A percentile compares a stretch with the other conserved stretches of the same genome.
phyloP scores from a whole-genome alignment of 2,329 filamentous ascomycete species.

The Pestalotiopsis sp. region DNA sequence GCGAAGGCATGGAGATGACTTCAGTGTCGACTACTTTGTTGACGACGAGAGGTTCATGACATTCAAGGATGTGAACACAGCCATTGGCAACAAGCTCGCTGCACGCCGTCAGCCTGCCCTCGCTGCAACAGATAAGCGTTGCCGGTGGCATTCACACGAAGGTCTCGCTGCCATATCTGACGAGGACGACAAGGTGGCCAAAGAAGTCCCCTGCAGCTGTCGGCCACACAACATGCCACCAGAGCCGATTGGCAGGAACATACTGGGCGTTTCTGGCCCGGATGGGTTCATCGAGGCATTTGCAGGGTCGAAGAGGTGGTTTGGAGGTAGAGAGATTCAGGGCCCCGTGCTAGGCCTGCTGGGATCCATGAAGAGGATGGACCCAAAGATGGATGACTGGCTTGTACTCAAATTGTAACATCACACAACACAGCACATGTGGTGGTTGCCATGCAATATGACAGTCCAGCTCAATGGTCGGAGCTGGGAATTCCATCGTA shows the following conservation, averaged over 20 bases:
- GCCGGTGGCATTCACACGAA: conserved; percentile 28
- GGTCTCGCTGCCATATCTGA: conserved; percentile 24
- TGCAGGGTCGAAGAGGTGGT: conserved; percentile 80
- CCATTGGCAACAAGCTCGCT: conserved; percentile 24
- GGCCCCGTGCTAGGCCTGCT: conserved; percentile 73
- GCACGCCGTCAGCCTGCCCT: background rate
- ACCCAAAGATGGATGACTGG: conserved; percentile 42
- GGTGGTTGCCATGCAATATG: background rate
- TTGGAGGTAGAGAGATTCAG: conserved; percentile 71
- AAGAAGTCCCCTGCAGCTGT: conserved; percentile 23
- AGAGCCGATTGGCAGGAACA: conserved; percentile 39
- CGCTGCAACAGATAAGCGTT: conserved; percentile 14
- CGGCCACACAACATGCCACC: conserved; percentile 20
- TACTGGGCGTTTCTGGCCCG: conserved; percentile 87
- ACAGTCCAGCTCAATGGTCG: background rate
- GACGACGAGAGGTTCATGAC: conserved; percentile 77
- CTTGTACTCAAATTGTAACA: conserved; percentile 53
- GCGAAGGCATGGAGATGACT: conserved; percentile 50
- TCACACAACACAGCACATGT: background rate
- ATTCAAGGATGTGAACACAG: conserved; percentile 46
- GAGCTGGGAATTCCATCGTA: background rate
- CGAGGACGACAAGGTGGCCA: conserved; percentile 23
- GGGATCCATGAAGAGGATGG: conserved; percentile 55
- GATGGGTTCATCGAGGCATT: conserved; percentile 84
- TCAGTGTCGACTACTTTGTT: conserved; percentile 75